These are phyloP conservation scores for Trichopus zeylanicus DNA, from an alignment of 116 monocot species.

Conservation along the genomic window DNA sequence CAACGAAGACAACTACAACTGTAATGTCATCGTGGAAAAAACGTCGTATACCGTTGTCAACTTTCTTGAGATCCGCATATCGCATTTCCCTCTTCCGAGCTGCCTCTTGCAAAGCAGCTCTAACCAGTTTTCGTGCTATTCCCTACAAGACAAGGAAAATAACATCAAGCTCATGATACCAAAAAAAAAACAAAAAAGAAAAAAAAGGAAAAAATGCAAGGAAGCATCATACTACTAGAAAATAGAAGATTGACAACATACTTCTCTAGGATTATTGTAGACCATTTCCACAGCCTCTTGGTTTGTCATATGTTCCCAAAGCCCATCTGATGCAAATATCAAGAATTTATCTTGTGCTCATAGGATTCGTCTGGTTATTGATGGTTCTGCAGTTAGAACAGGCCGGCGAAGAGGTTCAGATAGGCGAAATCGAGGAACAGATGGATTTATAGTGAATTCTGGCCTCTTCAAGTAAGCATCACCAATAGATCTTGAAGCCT, in stretches of 20 bases:
- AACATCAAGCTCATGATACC: no score
- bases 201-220: neutral
- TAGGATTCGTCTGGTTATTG: slow-evolving; percentile 46
- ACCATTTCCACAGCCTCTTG: slow-evolving; percentile 73
- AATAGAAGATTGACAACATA: slow-evolving; percentile 11
- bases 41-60: slow-evolving; percentile 62
- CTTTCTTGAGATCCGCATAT: slow-evolving; percentile 52
- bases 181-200: neutral
- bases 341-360: slow-evolving; percentile 57
- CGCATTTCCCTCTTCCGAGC: slow-evolving; percentile 52
- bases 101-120: slow-evolving; percentile 53
- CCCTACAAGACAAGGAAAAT: slow-evolving; percentile 28
- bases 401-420: slow-evolving; percentile 59
- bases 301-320: slow-evolving; percentile 85
- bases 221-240: neutral
- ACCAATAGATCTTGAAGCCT: slow-evolving; percentile 90
- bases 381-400: slow-evolving; percentile 66
- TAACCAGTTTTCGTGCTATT: slow-evolving; percentile 62
- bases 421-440: slow-evolving; percentile 41
- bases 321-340: no score
- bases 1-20: slow-evolving; percentile 68
- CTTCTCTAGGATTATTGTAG: slow-evolving; percentile 52
- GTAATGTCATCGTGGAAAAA: slow-evolving; percentile 88
- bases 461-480: slow-evolving; percentile 76
- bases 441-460: slow-evolving; percentile 55